phyloP scores from a whole-genome alignment of 2,329 filamentous ascomycete species.

The Verticillium nubilum region DNA sequence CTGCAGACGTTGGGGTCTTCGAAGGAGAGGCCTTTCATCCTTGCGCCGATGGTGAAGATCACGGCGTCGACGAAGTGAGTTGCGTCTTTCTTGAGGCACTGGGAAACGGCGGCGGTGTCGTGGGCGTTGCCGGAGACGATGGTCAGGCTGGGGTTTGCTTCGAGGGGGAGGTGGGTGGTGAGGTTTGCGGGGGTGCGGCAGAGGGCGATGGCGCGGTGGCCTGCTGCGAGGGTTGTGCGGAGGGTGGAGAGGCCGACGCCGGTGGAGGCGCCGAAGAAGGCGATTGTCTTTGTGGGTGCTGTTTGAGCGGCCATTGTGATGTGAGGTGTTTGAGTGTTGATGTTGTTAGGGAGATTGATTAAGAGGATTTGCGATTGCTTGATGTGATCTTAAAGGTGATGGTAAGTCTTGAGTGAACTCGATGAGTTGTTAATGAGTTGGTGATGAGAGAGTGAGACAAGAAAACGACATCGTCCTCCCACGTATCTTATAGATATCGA shows the following conservation, averaged over 20 bases:
- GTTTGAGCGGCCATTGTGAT: background rate
- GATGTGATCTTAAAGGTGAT: too few relatives aligned
- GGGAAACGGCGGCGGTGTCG: slow-evolving; percentile 29
- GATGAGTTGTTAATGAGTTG: background rate
- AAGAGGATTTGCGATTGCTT: too few relatives aligned
- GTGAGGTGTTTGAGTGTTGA: background rate
- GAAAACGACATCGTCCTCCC: too few relatives aligned
- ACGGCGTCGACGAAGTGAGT: slow-evolving; percentile 36
- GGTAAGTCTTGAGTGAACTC: background rate
- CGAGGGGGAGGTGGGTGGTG: slow-evolving; percentile 23
- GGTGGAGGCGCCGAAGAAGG: slow-evolving; percentile 49
- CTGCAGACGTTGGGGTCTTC: slow-evolving; percentile 44
- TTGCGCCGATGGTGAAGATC: slow-evolving; percentile 41
- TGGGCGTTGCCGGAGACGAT: slow-evolving; percentile 43
- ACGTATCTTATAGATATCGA: too few relatives aligned
- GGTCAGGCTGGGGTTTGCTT: slow-evolving; percentile 28
- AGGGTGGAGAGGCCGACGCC: slow-evolving; percentile 44
- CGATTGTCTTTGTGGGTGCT: slow-evolving; percentile 28
- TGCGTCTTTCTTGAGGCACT: slow-evolving; percentile 25
- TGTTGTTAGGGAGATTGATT: background rate
- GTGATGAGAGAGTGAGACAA: too few relatives aligned
- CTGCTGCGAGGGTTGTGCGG: slow-evolving; percentile 35
- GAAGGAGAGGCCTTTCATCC: slow-evolving; percentile 25
- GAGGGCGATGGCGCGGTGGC: slow-evolving; percentile 41
- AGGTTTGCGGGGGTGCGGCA: slow-evolving; percentile 46